phyloP scores from a whole-genome alignment of 257 asterid genomes.

The Forsythia viridissima region DNA sequence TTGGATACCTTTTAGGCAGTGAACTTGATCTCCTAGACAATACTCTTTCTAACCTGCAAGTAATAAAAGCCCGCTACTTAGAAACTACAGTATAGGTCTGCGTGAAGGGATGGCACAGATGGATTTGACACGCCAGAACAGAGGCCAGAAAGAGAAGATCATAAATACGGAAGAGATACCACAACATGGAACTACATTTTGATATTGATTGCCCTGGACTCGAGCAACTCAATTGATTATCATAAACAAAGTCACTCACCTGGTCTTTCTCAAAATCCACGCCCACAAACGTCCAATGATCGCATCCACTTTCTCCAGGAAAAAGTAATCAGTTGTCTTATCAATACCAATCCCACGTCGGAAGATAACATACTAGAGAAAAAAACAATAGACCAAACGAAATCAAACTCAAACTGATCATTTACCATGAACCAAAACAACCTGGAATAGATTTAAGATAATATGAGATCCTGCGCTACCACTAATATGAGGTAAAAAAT shows the following conservation, averaged over 20 bases:
- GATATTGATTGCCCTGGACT: conserved; percentile 13
- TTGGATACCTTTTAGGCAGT: conserved; percentile 40
- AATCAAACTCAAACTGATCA: conserved; percentile 19
- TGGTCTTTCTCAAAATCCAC: conserved; percentile 77
- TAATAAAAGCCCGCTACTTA: conserved; percentile 21
- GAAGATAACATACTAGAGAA: conserved; percentile 77
- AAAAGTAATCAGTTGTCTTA: conserved; percentile 77
- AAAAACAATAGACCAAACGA: conserved; percentile 23
- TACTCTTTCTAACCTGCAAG: conserved; percentile 60
- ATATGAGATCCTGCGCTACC: background rate
- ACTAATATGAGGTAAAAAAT: no score
- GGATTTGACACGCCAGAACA: conserved; percentile 13
- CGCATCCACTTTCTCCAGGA: conserved; percentile 93
- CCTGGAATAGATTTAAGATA: background rate
- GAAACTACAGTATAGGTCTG: background rate
- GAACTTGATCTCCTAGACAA: conserved; percentile 59
- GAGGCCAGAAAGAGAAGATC: conserved; percentile 20
- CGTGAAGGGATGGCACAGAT: conserved; percentile 14
- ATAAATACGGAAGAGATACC: conserved; percentile 17
- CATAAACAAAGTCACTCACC: conserved; percentile 40
- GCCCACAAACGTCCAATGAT: conserved; percentile 76
- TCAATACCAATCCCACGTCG: conserved; percentile 98
- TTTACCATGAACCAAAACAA: background rate
- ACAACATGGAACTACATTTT: conserved; percentile 5
- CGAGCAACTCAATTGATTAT: conserved; percentile 4